Evolutionary conservation across 2,329 filamentous ascomycete genomes (phyloP), one percentile per base, ranked within the genome.

Genomic region (Stemphylium beticola): DNA sequence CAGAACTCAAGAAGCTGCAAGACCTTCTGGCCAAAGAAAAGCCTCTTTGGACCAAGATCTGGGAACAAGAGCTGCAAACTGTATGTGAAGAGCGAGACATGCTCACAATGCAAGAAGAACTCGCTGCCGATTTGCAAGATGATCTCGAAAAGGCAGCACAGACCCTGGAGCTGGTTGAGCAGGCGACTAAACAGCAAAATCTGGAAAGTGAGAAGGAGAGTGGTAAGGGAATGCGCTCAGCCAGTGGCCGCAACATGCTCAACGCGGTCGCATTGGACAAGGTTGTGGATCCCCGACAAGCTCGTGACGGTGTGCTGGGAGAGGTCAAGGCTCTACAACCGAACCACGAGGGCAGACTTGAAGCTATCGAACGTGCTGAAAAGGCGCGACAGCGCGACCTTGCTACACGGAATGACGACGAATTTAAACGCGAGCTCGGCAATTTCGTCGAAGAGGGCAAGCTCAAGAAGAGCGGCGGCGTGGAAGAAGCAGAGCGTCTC

Each of bases 21-120:
- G 93, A 96, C 14, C 96, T 90, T 79, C 85, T 99, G 78, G 88
- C 87, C 66, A 85, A 86, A 41, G 95, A 99, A 83, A 96, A 96
- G 76, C 95, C 95, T 0, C 82, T 97, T 53, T 99, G 95, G 93
- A 97, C 92, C 49, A 97, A 97, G 85, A 96, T 98, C 61, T 99
- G 95, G 95, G 93, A 98, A 83, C 93, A 96, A 77, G 93, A 98
- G 75, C 82, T 99, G 40, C 92, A 98, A 75, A 88, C 93, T 47
- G 93, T 99, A 2, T 98, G 95, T 78, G 92, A 96, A 73, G 95
- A 97, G 70, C 87, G 93, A 63, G 93, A 98, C 71, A 88, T 97
- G 76, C 85, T 99, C 65, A 95, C 92, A 44, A 90, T 98, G 82
- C 93, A 96, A 81, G 95, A 99, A 79, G 95, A 98, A 67, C 85